phyloP scores from a whole-genome alignment of 768 basidiomycete species.

The Pluteus cervinus region DNA sequence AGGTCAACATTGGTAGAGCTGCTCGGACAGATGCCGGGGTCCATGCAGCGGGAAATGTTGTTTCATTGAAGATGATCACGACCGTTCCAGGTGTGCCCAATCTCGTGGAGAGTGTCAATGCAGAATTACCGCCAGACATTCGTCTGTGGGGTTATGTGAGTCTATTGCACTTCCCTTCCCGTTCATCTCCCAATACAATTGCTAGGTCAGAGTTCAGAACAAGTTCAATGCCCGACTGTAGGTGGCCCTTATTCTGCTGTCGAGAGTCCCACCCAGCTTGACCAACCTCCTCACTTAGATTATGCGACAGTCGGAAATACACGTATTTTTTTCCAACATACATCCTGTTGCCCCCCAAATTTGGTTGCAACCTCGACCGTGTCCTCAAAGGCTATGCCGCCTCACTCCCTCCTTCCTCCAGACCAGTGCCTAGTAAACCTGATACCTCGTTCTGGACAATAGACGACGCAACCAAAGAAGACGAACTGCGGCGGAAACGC shows the following conservation, averaged over 20 bases:
- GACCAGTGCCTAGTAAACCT: too few species aligned
- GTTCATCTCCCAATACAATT: conserved; percentile 2
- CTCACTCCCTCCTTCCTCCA: too few species aligned
- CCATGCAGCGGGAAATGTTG: conserved; percentile 92
- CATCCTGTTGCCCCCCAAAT: conserved; percentile 85
- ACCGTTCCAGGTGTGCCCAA: conserved; percentile 66
- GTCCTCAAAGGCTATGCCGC: conserved; percentile 23
- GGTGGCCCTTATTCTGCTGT: conserved; percentile 14
- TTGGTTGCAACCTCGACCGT: conserved; percentile 55
- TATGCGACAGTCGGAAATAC: conserved; percentile 94
- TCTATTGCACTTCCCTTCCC: conserved; percentile 8
- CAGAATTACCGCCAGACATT: conserved; percentile 85
- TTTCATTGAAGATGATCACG: conserved; percentile 87
- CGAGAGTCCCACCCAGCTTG: conserved; percentile 4
- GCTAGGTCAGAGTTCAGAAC: conserved; percentile 64
- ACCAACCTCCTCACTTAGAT: conserved; percentile 35
- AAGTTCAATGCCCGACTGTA: conserved; percentile 79
- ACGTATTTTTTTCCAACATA: conserved; percentile 97
- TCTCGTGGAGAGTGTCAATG: conserved; percentile 70
- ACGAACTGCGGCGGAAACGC: conserved; percentile 62
- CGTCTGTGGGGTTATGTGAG: conserved; percentile 87
- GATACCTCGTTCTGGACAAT: conserved; percentile 62
- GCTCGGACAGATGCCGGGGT: conserved; percentile 97
- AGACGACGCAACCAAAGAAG: conserved; percentile 36
- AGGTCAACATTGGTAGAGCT: conserved; percentile 83